Evolutionary conservation across 805 yeast genomes (phyloP).

Genomic region (Starmerella floris): DNA sequence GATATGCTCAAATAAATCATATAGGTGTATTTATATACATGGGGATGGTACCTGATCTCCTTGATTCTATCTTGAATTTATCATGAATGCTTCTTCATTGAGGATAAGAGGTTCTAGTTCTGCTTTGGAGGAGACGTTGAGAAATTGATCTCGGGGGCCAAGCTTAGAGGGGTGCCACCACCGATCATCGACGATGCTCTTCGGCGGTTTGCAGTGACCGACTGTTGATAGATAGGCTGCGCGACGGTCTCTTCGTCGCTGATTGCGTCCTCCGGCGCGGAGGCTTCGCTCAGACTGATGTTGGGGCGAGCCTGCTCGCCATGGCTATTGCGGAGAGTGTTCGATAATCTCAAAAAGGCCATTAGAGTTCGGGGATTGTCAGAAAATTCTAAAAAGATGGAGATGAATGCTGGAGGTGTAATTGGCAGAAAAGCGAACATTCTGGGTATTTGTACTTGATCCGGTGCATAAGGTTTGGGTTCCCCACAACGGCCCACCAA

Average conservation of each 20-base stretch:
- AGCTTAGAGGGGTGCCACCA: slow-evolving; percentile 17
- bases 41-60: too few relatives aligned
- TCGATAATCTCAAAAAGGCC: slow-evolving; percentile 14
- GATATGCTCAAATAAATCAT: background rate
- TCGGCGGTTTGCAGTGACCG: slow-evolving; percentile 7
- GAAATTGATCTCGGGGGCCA: slow-evolving; percentile 7
- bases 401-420: background rate
- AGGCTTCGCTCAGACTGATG: slow-evolving; percentile 4
- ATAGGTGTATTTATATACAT: background rate
- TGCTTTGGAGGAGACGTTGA: too few relatives aligned
- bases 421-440: too few relatives aligned
- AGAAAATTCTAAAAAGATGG: background rate
- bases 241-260: slow-evolving; percentile 2
- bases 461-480: too few relatives aligned
- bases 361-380: background rate
- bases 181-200: slow-evolving; percentile 19
- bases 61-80: too few relatives aligned
- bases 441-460: too few relatives aligned
- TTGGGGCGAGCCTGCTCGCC: slow-evolving; percentile 15
- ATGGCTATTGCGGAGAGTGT: slow-evolving; percentile 15
- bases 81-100: too few relatives aligned
- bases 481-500: too few relatives aligned
- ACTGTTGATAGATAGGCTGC: background rate
- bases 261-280: background rate
- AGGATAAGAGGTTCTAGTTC: too few relatives aligned